Evolutionary conservation across 1,139 yeast genomes (phyloP).

Genomic region (Geotrichum carabidarum): DNA sequence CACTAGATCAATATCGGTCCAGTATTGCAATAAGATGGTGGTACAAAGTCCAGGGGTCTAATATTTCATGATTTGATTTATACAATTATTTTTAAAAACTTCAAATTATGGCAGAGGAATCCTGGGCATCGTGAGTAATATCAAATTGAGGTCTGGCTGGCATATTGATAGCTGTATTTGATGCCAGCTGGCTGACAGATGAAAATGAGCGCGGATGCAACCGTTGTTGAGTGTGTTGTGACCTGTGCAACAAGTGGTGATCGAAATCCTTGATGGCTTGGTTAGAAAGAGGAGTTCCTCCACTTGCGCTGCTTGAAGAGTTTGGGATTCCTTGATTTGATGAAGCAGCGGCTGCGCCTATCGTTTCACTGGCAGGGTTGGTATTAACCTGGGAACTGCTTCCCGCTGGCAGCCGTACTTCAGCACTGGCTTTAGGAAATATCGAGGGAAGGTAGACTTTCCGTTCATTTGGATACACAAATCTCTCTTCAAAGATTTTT

Average conservation of each 20-base stretch:
- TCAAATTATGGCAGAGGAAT: constrained; percentile 5
- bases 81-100: background rate
- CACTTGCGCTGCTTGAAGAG: background rate
- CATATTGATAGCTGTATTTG: constrained; percentile 18
- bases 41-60: no score
- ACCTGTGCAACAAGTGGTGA: background rate
- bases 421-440: constrained; percentile 55
- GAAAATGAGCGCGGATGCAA: constrained; percentile 20
- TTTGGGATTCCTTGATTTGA: background rate
- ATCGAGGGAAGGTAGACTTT: constrained; percentile 76
- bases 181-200: constrained; percentile 19
- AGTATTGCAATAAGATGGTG: no score
- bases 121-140: constrained; percentile 1
- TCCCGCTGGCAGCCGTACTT: background rate
- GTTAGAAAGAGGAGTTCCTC: constrained; percentile 4
- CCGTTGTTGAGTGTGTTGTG: constrained; percentile 12
- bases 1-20: no score
- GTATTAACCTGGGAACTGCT: background rate
- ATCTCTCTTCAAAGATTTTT: constrained; percentile 86
- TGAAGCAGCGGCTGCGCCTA: background rate
- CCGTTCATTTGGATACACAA: constrained; percentile 90
- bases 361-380: background rate
- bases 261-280: constrained; percentile 8
- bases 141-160: constrained; percentile 8
- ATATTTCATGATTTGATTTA: no score